Evolutionary conservation across 2,329 filamentous ascomycete species (phyloP).

Genomic region (Colletotrichum orbiculare): DNA sequence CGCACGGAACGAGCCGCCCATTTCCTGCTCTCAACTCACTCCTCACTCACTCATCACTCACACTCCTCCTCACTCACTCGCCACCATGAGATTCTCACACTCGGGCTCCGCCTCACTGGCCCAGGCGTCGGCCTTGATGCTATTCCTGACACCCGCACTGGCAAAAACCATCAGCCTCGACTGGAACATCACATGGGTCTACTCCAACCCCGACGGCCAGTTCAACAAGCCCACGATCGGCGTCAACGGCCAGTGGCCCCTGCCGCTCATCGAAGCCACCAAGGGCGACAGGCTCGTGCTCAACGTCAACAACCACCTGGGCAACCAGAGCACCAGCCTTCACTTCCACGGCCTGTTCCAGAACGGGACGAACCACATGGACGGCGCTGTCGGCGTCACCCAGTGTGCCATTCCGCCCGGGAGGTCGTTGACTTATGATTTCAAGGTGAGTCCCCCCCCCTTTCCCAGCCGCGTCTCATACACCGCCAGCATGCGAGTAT

Average conservation of each 20-base stretch:
- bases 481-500: neutral
- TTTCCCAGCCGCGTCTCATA: no score
- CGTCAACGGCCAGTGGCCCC: conserved; percentile 74
- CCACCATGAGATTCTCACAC: conserved; percentile 21
- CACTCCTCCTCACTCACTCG: neutral
- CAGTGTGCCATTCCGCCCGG: conserved; percentile 68
- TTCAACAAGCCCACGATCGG: conserved; percentile 68
- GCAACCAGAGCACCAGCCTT: conserved; percentile 63
- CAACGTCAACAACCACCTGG: conserved; percentile 60
- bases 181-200: conserved; percentile 72
- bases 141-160: conserved; percentile 9
- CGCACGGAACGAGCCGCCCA: no score
- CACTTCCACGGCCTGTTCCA: conserved; percentile 73
- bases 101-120: conserved; percentile 16
- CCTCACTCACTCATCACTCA: neutral
- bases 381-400: conserved; percentile 66
- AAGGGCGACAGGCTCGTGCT: conserved; percentile 64
- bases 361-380: conserved; percentile 68
- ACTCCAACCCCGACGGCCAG: conserved; percentile 68
- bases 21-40: no score
- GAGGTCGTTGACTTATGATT: conserved; percentile 65
- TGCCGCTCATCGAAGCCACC: conserved; percentile 66
- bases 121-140: conserved; percentile 19
- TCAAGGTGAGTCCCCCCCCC: conserved; percentile 53
- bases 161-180: conserved; percentile 60